Percentiles rank a stretch among this genome's conserved stretches.
These are phyloP conservation scores for Pseudomicrostroma phylloplanum DNA, from an alignment of 1,284 basidiomycete species.

Conservation along the genomic window DNA sequence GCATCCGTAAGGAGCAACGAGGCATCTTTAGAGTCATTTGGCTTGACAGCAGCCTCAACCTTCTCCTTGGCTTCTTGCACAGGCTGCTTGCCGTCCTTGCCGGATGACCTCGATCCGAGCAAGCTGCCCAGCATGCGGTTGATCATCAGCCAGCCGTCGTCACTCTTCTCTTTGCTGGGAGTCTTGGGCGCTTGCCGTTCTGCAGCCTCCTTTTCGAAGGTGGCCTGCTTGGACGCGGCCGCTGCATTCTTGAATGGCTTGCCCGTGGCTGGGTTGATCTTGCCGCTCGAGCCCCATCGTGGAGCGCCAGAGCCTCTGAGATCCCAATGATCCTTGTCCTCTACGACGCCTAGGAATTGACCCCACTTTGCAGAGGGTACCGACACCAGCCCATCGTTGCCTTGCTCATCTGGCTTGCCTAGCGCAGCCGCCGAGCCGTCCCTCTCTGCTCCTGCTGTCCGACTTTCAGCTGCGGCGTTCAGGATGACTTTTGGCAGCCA, in stretches of 20 bases:
- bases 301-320: constrained; percentile 68
- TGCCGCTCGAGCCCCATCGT: constrained; percentile 32
- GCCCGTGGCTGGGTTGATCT: constrained; percentile 42
- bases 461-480: constrained; percentile 59
- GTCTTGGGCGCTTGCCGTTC: not conserved
- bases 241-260: constrained; percentile 23
- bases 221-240: not conserved
- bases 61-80: not conserved
- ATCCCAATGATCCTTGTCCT: constrained; percentile 94
- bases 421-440: constrained; percentile 50
- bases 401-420: constrained; percentile 59
- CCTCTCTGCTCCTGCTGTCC: constrained; percentile 34
- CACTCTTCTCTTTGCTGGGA: constrained; percentile 10
- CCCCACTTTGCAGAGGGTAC: constrained; percentile 55
- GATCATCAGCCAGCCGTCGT: constrained; percentile 35
- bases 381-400: constrained; percentile 90
- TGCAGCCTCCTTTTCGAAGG: constrained; percentile 11
- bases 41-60: not conserved
- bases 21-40: not conserved
- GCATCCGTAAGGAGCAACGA: not conserved
- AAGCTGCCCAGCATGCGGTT: constrained; percentile 30
- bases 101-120: constrained; percentile 2
- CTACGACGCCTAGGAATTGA: constrained; percentile 70
- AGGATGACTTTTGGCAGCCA: constrained; percentile 93
- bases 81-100: constrained; percentile 2